Percentiles rank a stretch among this genome's conserved stretches.
Evolutionary conservation across 352 stramenopile species (phyloP).

Genomic region (Phytophthora melonis): DNA sequence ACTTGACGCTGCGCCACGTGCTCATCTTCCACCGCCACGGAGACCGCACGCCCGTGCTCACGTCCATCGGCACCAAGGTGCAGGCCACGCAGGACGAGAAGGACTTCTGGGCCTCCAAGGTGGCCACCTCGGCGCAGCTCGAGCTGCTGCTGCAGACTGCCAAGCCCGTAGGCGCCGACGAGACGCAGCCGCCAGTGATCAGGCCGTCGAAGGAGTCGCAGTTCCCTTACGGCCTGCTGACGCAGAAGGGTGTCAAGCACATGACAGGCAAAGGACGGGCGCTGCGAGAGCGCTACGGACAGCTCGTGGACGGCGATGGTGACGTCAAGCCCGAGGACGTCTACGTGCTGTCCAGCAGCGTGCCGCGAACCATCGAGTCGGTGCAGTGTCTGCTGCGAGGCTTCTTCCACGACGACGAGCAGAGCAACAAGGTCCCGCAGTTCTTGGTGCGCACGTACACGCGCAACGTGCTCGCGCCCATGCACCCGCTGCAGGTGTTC

Average conservation of each 20-base stretch:
- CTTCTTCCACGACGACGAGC: conserved; percentile 59
- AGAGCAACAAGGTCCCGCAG: conserved; percentile 26
- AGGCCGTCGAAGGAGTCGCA: conserved; percentile 45
- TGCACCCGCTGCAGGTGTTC: conserved; percentile 72
- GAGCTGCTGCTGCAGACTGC: conserved; percentile 53
- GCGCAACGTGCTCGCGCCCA: conserved; percentile 69
- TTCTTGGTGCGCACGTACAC: conserved; percentile 75
- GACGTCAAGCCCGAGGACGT: conserved; percentile 53
- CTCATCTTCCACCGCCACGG: conserved; percentile 86
- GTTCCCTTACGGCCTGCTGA: conserved; percentile 70
- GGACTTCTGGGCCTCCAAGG: conserved; percentile 66
- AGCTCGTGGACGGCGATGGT: conserved; percentile 36
- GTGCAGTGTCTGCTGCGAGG: conserved; percentile 78
- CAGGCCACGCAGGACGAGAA: conserved; percentile 61
- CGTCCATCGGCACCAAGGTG: conserved; percentile 61
- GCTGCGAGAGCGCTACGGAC: conserved; percentile 57
- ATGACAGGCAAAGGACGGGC: conserved; percentile 71
- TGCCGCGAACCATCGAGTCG: conserved; percentile 80
- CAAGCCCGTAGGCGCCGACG: conserved; percentile 57
- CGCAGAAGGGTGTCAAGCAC: conserved; percentile 70
- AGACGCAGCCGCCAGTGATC: conserved; percentile 54
- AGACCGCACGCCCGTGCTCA: conserved; percentile 80
- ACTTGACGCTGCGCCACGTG: conserved; percentile 72
- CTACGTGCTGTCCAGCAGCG: conserved; percentile 83
- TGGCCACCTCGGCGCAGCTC: conserved; percentile 67